These are phyloP conservation scores for Rubroshorea leprosula DNA, from an alignment of 345 rosid species.

Conservation along the genomic window DNA sequence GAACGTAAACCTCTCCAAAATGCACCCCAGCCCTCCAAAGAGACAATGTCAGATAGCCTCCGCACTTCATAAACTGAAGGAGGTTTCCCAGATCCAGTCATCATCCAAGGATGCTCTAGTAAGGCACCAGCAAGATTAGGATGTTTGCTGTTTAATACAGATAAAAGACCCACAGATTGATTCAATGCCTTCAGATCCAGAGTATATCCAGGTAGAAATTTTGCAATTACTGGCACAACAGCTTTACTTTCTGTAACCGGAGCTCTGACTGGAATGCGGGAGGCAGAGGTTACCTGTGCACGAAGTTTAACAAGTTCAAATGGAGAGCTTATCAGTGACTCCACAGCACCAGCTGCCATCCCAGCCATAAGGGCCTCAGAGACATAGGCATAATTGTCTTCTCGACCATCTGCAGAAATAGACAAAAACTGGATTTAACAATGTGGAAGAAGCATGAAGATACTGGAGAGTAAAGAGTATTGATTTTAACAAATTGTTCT, in stretches of 20 bases:
- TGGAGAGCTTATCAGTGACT: slow-evolving; percentile 62
- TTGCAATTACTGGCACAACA: slow-evolving; percentile 40
- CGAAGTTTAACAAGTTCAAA: slow-evolving; percentile 83
- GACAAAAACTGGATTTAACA: slow-evolving; percentile 6
- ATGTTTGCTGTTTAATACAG: slow-evolving; percentile 60
- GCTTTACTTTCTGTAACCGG: slow-evolving; percentile 25
- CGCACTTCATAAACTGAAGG: slow-evolving; percentile 68
- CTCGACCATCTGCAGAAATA: slow-evolving; percentile 68
- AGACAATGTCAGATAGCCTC: slow-evolving; percentile 49
- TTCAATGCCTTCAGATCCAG: slow-evolving; percentile 62
- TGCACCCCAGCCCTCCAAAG: slow-evolving; percentile 78
- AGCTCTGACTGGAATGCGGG: slow-evolving; percentile 35
- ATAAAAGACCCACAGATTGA: slow-evolving; percentile 57
- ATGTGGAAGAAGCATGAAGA: too few species aligned
- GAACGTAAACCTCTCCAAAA: slow-evolving; percentile 79
- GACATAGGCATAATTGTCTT: slow-evolving; percentile 56
- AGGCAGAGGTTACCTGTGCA: slow-evolving; percentile 70
- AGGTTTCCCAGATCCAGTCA: slow-evolving; percentile 87
- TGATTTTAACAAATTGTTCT: too few species aligned
- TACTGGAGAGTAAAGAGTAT: too few species aligned
- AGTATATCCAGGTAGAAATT: slow-evolving; percentile 48
- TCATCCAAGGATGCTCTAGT: slow-evolving; percentile 90
- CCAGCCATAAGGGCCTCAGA: slow-evolving; percentile 81
- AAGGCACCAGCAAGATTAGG: slow-evolving; percentile 59
- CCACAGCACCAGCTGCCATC: slow-evolving; percentile 67